Conservation (phyloP, 2,329 filamentous ascomycete species). For the Clarireedia monteithiana region DNA sequence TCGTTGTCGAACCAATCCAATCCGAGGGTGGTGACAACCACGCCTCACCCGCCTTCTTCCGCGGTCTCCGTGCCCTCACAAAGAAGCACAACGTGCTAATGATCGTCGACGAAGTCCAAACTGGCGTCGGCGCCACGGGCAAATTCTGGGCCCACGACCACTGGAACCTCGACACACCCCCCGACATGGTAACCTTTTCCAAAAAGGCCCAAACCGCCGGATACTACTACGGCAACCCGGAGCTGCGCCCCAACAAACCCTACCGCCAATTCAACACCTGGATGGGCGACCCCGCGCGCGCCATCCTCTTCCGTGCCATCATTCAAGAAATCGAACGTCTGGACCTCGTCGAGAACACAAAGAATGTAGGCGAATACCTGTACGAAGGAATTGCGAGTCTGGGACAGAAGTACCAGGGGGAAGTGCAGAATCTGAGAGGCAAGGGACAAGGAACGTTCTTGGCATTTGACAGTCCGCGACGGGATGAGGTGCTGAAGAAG, state of each 20-base stretch:
- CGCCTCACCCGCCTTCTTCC: conserved; percentile 72
- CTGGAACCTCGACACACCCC: conserved; percentile 64
- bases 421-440: conserved; percentile 67
- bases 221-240: conserved; percentile 73
- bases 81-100: conserved; percentile 61
- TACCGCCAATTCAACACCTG: conserved; percentile 86
- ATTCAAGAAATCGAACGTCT: conserved; percentile 65
- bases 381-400: conserved; percentile 57
- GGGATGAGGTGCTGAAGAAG: conserved; percentile 61
- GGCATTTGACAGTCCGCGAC: conserved; percentile 65
- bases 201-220: conserved; percentile 84
- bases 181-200: conserved; percentile 82
- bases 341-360: conserved; percentile 60
- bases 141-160: conserved; percentile 86
- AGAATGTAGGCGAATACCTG: conserved; percentile 54
- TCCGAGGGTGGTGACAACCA: conserved; percentile 82
- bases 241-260: conserved; percentile 68
- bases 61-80: conserved; percentile 63
- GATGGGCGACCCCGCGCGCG: conserved; percentile 76
- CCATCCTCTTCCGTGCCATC: conserved; percentile 70
- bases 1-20: conserved; percentile 74
- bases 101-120: conserved; percentile 82
- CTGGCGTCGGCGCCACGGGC: conserved; percentile 75
- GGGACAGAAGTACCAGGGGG: conserved; percentile 55
- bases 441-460: conserved; percentile 74